phyloP scores from a whole-genome alignment of 2,329 filamentous ascomycete species.

The Ophiostoma tasmaniense region DNA sequence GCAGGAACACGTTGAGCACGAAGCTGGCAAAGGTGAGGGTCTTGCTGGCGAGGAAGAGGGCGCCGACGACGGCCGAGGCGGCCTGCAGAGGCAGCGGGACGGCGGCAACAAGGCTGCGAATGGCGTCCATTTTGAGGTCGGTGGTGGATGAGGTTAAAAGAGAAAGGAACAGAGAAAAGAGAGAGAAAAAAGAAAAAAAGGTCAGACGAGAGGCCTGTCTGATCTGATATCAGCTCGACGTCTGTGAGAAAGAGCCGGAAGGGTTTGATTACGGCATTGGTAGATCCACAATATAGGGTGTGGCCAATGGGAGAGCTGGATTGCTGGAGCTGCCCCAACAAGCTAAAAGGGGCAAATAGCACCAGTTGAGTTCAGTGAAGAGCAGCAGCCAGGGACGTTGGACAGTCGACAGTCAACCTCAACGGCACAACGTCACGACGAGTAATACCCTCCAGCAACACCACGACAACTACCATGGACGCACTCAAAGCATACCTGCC shows the following conservation, averaged over 20 bases:
- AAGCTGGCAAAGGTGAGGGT: conserved; percentile 52
- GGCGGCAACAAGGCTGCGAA: conserved; percentile 29
- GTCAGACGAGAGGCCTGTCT: not conserved
- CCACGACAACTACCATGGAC: conserved; percentile 33
- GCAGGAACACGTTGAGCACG: conserved; percentile 58
- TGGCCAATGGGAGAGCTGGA: conserved; percentile 1
- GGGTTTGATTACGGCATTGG: not conserved
- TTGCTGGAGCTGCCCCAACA: not conserved
- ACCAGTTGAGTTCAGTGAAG: not conserved
- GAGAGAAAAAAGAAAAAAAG: too few relatives aligned
- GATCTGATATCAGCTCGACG: not conserved
- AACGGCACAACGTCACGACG: not conserved
- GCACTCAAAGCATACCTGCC: conserved; percentile 36
- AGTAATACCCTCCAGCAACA: not conserved
- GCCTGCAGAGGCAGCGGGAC: conserved; percentile 40
- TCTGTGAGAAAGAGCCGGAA: not conserved
- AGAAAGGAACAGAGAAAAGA: not conserved
- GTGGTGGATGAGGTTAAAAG: not conserved
- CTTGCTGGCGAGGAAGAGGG: conserved; percentile 49
- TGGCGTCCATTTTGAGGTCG: conserved; percentile 25
- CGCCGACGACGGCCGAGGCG: conserved; percentile 45
- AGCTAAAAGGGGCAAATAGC: not conserved
- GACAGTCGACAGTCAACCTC: not conserved
- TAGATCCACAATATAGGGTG: not conserved
- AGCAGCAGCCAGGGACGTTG: not conserved